Conservation (phyloP, 306 rosid species). For the Malus sylvestris region DNA sequence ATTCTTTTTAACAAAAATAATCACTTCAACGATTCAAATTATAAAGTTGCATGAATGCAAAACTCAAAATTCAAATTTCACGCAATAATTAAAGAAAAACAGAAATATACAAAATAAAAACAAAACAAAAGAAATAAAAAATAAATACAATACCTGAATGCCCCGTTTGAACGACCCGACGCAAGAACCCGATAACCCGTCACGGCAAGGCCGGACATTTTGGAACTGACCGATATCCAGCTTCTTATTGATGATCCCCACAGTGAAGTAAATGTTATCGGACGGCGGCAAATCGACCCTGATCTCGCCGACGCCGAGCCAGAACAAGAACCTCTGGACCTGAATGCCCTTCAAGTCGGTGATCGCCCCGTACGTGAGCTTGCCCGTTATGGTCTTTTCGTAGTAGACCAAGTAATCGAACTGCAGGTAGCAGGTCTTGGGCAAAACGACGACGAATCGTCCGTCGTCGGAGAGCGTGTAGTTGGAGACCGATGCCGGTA, state of each 20-base stretch:
- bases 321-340: slow-evolving; percentile 61
- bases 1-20: neutral
- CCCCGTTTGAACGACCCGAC: slow-evolving; percentile 16
- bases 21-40: neutral
- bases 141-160: slow-evolving; percentile 32
- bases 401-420: slow-evolving; percentile 75
- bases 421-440: slow-evolving; percentile 54
- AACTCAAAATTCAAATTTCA: neutral
- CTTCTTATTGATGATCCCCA: slow-evolving; percentile 78
- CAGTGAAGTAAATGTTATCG: slow-evolving; percentile 62
- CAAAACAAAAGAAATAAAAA: neutral
- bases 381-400: slow-evolving; percentile 58
- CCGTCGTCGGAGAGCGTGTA: slow-evolving; percentile 60
- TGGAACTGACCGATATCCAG: slow-evolving; percentile 68
- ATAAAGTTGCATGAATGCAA: neutral
- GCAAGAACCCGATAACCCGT: slow-evolving; percentile 23
- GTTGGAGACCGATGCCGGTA: slow-evolving; percentile 53
- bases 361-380: slow-evolving; percentile 70
- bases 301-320: slow-evolving; percentile 87
- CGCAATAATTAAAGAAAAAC: slow-evolving; percentile 2
- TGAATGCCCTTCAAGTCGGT: slow-evolving; percentile 61
- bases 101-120: neutral
- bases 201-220: slow-evolving; percentile 59
- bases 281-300: slow-evolving; percentile 92
- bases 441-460: slow-evolving; percentile 49